These are phyloP conservation scores for Phytophthora pisi DNA, from an alignment of 352 stramenopile genomes.

Conservation along the genomic window DNA sequence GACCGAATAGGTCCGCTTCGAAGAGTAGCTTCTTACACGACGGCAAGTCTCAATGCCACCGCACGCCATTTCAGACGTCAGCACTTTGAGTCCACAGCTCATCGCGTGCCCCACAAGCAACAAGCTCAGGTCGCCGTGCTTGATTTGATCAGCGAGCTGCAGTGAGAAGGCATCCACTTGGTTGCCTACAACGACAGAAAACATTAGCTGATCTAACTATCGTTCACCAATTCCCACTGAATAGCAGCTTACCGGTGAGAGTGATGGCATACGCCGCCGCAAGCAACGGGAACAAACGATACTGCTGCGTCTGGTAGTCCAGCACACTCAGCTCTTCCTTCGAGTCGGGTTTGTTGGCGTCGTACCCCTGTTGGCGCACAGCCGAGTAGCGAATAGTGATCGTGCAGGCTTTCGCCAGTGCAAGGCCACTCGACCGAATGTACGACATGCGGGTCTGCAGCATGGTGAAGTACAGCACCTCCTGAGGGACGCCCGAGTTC, in stretches of 20 bases:
- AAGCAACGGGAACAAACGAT: slow-evolving; percentile 93
- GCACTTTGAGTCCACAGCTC: slow-evolving; percentile 70
- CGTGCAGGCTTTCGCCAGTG: slow-evolving; percentile 89
- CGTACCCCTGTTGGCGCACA: slow-evolving; percentile 89
- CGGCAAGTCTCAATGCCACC: slow-evolving; percentile 57
- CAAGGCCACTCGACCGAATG: slow-evolving; percentile 48
- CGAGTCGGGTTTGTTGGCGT: slow-evolving; percentile 53
- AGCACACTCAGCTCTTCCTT: slow-evolving; percentile 90
- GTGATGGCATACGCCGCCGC: slow-evolving; percentile 92
- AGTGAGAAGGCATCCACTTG: slow-evolving; percentile 57
- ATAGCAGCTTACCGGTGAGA: slow-evolving; percentile 42
- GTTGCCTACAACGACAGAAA: slow-evolving; percentile 36
- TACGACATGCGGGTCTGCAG: slow-evolving; percentile 77
- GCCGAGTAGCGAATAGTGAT: slow-evolving; percentile 96
- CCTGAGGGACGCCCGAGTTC: slow-evolving; percentile 48
- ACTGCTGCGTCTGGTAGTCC: slow-evolving; percentile 96
- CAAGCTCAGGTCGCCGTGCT: slow-evolving; percentile 44
- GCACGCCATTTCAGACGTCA: slow-evolving; percentile 55
- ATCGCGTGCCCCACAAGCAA: slow-evolving; percentile 62
- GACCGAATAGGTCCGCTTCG: too few relatives aligned
- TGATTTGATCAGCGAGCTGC: slow-evolving; percentile 49
- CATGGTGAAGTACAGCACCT: slow-evolving; percentile 85
- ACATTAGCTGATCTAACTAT: slow-evolving; percentile 2
- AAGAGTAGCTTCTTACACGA: slow-evolving; percentile 28
- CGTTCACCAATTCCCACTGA: background rate